Evolutionary conservation across 2,329 filamentous ascomycete species (phyloP), one percentile per base, ranked within the genome.

Genomic region (Chaetomiaceae sp.): DNA sequence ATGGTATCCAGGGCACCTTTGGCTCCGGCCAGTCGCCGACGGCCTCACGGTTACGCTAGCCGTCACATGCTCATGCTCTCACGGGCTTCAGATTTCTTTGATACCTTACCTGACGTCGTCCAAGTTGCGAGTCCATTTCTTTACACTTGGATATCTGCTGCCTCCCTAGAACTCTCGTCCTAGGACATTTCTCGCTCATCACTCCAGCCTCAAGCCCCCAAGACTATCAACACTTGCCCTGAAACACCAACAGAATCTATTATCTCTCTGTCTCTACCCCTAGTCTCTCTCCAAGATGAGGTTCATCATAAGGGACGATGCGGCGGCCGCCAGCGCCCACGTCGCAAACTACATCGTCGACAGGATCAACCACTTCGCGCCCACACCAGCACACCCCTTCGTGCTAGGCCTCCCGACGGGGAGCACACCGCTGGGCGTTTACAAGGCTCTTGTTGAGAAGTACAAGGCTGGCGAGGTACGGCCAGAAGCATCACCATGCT

Each of bases 331-430:
- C 43, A 85, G 85, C 51, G 74, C 79, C 63, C 88, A 87, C 67
- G 82, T 89, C 57, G 84, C 86, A 51, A 80, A 87, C 66, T 89
- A 89, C 70, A 85, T 89, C 58, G 79, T 89, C 70, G 83, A 84
- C 63, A 81, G 85, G 58, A 89, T 89, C 73, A 83, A 83, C 62
- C 70, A 78, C 51, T 89, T 86, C 70, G 75, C 75, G 23, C 85
- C 86, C 3, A 84, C 83, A 1, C 72, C 80, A 39, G 70, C 76
- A 50, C 80, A 79, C 56, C 86, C 85, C 1, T 89, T 89, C 64
- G 84, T 89, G 1, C 78, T 89, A 33, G 87, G 87, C 43, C 76
- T 89, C 40, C 87, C 87, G 1, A 89, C 87, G 5, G 87, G 87
- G 45, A 87, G 83, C 63, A 87, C 81, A 51, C 87, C 87, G 0